phyloP scores from a whole-genome alignment of 768 basidiomycete species.

The Wakefieldia striispora region DNA sequence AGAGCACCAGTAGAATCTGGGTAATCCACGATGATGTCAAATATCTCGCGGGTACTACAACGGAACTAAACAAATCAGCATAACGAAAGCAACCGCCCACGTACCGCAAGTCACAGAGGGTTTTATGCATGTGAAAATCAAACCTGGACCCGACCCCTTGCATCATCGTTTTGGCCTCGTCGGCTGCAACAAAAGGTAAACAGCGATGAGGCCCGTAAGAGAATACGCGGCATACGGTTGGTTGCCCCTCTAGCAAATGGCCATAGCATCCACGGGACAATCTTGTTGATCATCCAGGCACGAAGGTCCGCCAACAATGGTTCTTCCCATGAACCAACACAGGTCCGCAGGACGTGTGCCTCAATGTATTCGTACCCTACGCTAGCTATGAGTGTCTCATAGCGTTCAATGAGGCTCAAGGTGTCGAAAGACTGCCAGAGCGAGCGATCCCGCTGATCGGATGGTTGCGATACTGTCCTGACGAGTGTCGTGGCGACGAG shows the following conservation, averaged over 20 bases:
- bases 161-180: constrained; percentile 70
- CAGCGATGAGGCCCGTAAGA: not conserved
- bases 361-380: constrained; percentile 89
- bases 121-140: constrained; percentile 92
- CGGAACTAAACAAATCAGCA: not conserved
- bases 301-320: constrained; percentile 61
- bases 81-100: constrained; percentile 19
- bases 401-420: constrained; percentile 77
- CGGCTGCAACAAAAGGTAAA: constrained; percentile 39
- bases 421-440: constrained; percentile 64
- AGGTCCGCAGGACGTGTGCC: constrained; percentile 60
- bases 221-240: constrained; percentile 40
- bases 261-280: constrained; percentile 83
- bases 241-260: constrained; percentile 71
- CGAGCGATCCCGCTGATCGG: constrained; percentile 30
- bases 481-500: constrained; percentile 59
- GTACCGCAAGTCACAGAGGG: constrained; percentile 81
- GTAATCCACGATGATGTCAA: constrained; percentile 94
- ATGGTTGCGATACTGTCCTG: constrained; percentile 20
- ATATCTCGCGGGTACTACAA: constrained; percentile 76
- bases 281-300: constrained; percentile 74
- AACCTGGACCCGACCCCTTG: constrained; percentile 78
- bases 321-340: constrained; percentile 66
- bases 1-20: constrained; percentile 85
- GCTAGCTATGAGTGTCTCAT: constrained; percentile 77